Evolutionary conservation across 106 monocot genomes (phyloP).

Genomic region (Hemerocallis citrina): DNA sequence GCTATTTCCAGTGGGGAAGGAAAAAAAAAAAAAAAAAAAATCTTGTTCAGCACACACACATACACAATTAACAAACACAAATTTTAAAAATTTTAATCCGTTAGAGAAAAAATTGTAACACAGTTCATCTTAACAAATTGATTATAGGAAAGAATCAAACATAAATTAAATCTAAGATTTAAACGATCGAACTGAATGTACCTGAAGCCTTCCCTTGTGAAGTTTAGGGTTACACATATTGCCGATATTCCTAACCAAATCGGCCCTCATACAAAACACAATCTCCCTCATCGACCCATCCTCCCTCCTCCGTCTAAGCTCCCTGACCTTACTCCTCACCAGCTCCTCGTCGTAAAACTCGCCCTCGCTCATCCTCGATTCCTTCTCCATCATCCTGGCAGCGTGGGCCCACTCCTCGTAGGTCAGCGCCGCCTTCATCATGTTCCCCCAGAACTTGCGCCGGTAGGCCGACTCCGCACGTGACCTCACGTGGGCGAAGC

Average conservation of each 20-base stretch:
- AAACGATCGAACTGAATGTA: slow-evolving; percentile 25
- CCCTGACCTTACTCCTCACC: slow-evolving; percentile 55
- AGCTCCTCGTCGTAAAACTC: slow-evolving; percentile 78
- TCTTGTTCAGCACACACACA: no score
- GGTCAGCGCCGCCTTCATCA: slow-evolving; percentile 51
- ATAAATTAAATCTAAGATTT: no score
- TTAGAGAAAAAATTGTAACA: not conserved
- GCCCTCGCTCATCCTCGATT: slow-evolving; percentile 29
- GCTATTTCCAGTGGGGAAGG: no score
- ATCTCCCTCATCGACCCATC: slow-evolving; percentile 58
- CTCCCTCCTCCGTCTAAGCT: slow-evolving; percentile 53
- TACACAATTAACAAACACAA: no score
- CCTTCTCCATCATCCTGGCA: slow-evolving; percentile 68
- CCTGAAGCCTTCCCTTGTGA: slow-evolving; percentile 70
- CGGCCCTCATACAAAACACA: slow-evolving; percentile 72
- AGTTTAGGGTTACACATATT: slow-evolving; percentile 72
- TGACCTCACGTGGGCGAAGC: slow-evolving; percentile 38
- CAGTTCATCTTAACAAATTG: not conserved
- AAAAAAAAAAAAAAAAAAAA: no score
- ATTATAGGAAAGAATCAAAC: not conserved
- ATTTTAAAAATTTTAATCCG: no score
- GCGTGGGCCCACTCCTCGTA: slow-evolving; percentile 80
- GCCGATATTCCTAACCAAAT: slow-evolving; percentile 58
- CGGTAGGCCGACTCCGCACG: slow-evolving; percentile 48
- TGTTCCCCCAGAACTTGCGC: slow-evolving; percentile 59